Evolutionary conservation across 2,329 filamentous ascomycete genomes (phyloP), one percentile per base, ranked within the genome.

Genomic region (Rhexocercosporidium sp.): DNA sequence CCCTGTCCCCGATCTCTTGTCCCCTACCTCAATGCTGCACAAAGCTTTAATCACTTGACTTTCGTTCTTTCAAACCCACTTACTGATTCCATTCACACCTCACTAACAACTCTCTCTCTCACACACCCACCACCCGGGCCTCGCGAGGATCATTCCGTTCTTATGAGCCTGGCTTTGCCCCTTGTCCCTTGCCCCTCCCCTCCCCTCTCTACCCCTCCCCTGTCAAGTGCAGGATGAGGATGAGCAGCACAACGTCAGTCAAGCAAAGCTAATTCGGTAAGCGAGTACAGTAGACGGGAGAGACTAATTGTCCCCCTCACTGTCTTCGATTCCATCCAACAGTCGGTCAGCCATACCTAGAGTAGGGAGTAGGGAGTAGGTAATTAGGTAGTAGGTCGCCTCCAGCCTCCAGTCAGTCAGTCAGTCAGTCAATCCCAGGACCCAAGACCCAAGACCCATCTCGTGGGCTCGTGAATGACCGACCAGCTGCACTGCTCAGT

Each of bases 231-330:
- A 67, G 67, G 62, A 66, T 63, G 61, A 62, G 59, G 46, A 59
- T 66, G 51, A 53, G 62, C 57, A 71, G 41, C 64, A 60, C 66
- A 71, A 69, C 70, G 70, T 72, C 70, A 69, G 69, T 70, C 59
- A 25, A 46, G 57, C 67, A 57, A 56, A 65, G 60, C 70, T 72
- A 70, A 65, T 47, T 31, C 51, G 29, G n/a, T 61, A 70, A 70
- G 66, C 70, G 70, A 70, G 22, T 59, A 66, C 53, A 37, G 53
- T 20, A 65, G 66, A 41, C 63, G 27, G 27, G 37, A 37, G 20
- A 44, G 29, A 64, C 41, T 54, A 47, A 37, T 34, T 25, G n/a
- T 37, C 59, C 54, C 27, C 41, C 12, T 20, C 29, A 16, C n/a
- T 20, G 9, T 25, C 49, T 25, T 11, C 49, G 51, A n/a, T n/a